These are phyloP conservation scores for Galerina sulciceps DNA, from an alignment of 768 basidiomycete species.

Conservation along the genomic window DNA sequence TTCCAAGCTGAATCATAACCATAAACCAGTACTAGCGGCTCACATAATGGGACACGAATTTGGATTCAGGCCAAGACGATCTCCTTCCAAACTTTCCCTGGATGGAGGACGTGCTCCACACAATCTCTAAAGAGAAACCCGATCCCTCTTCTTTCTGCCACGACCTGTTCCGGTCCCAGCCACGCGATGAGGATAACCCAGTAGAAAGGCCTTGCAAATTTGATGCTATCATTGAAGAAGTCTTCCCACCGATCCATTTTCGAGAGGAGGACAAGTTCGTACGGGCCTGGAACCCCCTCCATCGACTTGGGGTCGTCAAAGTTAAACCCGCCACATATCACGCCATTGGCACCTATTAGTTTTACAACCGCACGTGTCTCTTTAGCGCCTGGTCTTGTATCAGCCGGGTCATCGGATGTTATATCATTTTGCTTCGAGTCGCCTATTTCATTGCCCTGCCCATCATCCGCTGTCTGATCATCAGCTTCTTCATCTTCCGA, in stretches of 20 bases:
- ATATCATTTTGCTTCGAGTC: no score
- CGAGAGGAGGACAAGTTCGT: neutral
- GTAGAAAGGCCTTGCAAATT: neutral
- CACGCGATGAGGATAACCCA: constrained; percentile 6
- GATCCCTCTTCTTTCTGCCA: constrained; percentile 5
- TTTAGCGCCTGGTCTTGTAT: no score
- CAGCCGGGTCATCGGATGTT: no score
- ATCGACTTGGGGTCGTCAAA: neutral
- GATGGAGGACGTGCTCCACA: neutral
- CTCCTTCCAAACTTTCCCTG: constrained; percentile 3
- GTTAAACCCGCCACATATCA: neutral
- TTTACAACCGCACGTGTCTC: neutral
- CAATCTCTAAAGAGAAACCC: constrained; percentile 1
- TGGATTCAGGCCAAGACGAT: neutral
- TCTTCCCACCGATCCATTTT: neutral
- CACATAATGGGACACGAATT: no score
- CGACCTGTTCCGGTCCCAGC: neutral
- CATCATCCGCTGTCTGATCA: no score
- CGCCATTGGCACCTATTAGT: neutral
- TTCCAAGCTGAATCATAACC: no score
- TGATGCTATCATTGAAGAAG: neutral
- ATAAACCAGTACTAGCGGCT: no score
- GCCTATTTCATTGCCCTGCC: no score
- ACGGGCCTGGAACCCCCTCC: neutral
- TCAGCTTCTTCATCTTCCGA: no score